Conservation (phyloP, 257 asterid genomes). For the Misopates orontium region DNA sequence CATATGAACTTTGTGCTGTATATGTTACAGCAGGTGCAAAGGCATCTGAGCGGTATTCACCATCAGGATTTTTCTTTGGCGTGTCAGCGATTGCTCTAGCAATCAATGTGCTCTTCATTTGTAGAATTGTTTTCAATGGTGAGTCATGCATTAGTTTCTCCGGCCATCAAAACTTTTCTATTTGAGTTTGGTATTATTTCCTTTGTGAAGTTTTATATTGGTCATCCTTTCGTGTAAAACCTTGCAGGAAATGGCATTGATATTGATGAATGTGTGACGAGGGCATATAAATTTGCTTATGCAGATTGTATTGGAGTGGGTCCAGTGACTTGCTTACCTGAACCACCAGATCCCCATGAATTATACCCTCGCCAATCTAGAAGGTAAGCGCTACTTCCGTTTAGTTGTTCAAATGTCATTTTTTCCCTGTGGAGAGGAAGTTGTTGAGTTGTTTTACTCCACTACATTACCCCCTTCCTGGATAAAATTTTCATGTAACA, state of each 20-base stretch:
- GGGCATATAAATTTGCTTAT: slow-evolving; percentile 95
- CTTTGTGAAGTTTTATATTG: background rate
- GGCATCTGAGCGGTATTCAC: slow-evolving; percentile 96
- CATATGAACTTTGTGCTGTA: slow-evolving; percentile 97
- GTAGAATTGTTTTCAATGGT: slow-evolving; percentile 99
- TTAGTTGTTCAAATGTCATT: slow-evolving; percentile 23
- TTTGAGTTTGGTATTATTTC: slow-evolving; percentile 16
- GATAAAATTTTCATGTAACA: background rate
- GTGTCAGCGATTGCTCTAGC: slow-evolving; percentile 97
- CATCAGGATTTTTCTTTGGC: slow-evolving; percentile 99
- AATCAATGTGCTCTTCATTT: slow-evolving; percentile 97
- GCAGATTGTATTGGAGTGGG: slow-evolving; percentile 98
- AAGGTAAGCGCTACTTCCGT: slow-evolving; percentile 52
- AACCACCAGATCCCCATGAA: slow-evolving; percentile 97
- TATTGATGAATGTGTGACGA: slow-evolving; percentile 94
- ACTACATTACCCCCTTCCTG: background rate
- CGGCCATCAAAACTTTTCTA: slow-evolving; percentile 12
- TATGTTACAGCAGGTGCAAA: slow-evolving; percentile 90
- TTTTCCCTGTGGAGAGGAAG: background rate
- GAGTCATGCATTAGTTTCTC: slow-evolving; percentile 25
- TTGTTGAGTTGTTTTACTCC: slow-evolving; percentile 4
- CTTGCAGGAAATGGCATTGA: slow-evolving; percentile 86
- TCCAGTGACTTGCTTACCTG: slow-evolving; percentile 90
- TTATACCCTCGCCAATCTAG: slow-evolving; percentile 92
- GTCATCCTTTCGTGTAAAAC: slow-evolving; percentile 28